These are phyloP conservation scores for Cryptosporidium meleagridis DNA, from an alignment of 169 alveolate species.

Conservation along the genomic window DNA sequence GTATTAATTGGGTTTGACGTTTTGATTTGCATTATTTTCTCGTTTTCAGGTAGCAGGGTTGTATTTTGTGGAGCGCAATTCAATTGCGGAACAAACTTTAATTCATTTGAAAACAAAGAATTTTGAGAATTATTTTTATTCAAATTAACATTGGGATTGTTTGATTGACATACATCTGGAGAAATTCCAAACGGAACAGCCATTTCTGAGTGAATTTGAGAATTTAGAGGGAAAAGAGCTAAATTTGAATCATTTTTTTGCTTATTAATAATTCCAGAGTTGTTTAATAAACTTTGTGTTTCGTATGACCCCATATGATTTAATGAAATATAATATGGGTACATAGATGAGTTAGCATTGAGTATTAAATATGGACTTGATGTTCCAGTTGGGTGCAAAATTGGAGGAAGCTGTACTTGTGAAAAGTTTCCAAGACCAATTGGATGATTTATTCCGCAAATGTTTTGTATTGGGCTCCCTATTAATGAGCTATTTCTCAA, in stretches of 20 bases:
- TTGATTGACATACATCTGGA: neutral
- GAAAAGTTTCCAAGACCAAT: conserved; percentile 10
- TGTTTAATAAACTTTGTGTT: neutral
- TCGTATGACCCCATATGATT: conserved; percentile 30
- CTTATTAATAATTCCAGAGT: neutral
- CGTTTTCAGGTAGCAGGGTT: neutral
- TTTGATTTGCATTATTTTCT: neutral
- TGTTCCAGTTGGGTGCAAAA: neutral
- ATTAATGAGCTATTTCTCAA: conserved; percentile 11
- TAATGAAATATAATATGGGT: conserved; percentile 43
- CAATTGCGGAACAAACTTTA: conserved; percentile 8
- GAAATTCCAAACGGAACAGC: conserved; percentile 3
- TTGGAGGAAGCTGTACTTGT: conserved; percentile 27
- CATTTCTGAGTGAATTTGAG: conserved; percentile 23
- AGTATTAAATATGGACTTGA: conserved; percentile 5
- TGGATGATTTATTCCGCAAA: conserved; percentile 29
- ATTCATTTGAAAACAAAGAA: conserved; percentile 1
- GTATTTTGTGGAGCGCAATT: neutral
- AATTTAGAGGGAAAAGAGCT: neutral
- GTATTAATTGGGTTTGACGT: neutral
- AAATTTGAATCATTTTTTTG: conserved; percentile 54
- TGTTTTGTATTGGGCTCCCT: neutral
- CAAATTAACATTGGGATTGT: neutral
- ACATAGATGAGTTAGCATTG: conserved; percentile 44
- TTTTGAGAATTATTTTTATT: neutral